These are phyloP conservation scores for Xylaria arbuscula DNA, from an alignment of 2,329 filamentous ascomycete genomes.

Conservation along the genomic window DNA sequence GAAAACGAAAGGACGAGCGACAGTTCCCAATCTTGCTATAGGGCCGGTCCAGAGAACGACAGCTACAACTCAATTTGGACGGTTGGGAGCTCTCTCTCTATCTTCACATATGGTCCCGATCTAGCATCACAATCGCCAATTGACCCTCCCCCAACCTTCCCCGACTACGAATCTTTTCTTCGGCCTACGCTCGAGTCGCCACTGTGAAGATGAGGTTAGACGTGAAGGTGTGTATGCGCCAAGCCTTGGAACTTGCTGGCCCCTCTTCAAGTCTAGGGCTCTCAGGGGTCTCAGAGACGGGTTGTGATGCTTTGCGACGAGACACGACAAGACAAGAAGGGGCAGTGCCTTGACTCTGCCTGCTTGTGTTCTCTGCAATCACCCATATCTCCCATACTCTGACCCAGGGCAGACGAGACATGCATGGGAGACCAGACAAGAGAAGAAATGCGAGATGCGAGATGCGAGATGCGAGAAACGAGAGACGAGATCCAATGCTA, in stretches of 20 bases:
- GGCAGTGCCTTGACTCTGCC: not conserved
- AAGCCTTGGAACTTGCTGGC: not conserved
- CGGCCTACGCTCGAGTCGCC: constrained; percentile 25
- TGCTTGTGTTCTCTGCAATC: not conserved
- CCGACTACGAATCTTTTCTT: not conserved
- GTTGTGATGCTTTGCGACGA: not conserved
- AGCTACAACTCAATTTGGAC: constrained; percentile 5
- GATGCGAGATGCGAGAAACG: too few species aligned
- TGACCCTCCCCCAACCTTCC: constrained; percentile 14
- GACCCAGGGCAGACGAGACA: not conserved
- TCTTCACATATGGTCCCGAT: constrained; percentile 30
- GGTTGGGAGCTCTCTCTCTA: constrained; percentile 23
- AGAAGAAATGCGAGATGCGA: too few species aligned
- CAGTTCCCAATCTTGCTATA: not conserved
- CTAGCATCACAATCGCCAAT: constrained; percentile 23
- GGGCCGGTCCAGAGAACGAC: not conserved
- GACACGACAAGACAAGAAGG: not conserved
- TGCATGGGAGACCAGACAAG: not conserved
- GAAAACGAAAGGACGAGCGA: not conserved
- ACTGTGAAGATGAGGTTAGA: constrained; percentile 49
- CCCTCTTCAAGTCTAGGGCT: not conserved
- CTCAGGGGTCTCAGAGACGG: not conserved
- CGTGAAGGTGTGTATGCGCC: constrained; percentile 46
- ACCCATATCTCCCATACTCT: not conserved
- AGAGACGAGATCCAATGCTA: constrained; percentile 21